Evolutionary conservation across 352 stramenopile species (phyloP), one percentile per base, ranked within the genome.

Genomic region (Phytophthora sp.): DNA sequence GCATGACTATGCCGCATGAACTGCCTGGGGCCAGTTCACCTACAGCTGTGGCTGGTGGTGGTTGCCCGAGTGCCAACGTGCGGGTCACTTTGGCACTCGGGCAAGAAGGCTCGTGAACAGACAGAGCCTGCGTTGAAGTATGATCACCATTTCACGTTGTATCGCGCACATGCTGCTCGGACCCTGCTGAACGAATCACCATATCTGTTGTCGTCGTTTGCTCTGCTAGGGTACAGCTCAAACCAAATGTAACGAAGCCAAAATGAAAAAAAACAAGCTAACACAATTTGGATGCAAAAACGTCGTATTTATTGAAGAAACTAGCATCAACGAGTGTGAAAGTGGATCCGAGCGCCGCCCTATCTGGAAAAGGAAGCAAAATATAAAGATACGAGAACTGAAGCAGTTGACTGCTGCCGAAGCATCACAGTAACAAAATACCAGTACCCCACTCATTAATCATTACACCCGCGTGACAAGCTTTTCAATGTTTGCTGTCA

Each of bases 381-480:
- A 55, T 26, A 57, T 41, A 58, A 18, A 58, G 43, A 63, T 23
- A 62, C 27, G 62, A 70, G 45, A 66, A 27, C 37, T 59, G 52
- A 59, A 66, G 46, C 60, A 74, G 45, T 63, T 67, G 53, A 66
- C 59, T 32, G 43, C 37, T 67, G 54, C 42, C 20, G 52, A n/a
- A 67, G 66, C 50, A 68, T 35, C 58, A 65, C 59, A 52, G 28
- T 53, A 66, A 54, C 59, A 66, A 70, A 62, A 66, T 66, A 74
- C 34, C 50, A 72, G 63, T 39, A 64, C 50, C 49, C 20, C 49
- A 67, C 52, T 73, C 58, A 61, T 65, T 72, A 62, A 72, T 72
- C 51, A 38, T 75, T 70, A 67, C 62, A 72, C 46, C 49, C 34
- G 23, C 37, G 42, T 59, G 28, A 46, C 35, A 59, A 38, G 62